Conservation (phyloP, 1,284 basidiomycete species). For the Ustilago trichophora region DNA sequence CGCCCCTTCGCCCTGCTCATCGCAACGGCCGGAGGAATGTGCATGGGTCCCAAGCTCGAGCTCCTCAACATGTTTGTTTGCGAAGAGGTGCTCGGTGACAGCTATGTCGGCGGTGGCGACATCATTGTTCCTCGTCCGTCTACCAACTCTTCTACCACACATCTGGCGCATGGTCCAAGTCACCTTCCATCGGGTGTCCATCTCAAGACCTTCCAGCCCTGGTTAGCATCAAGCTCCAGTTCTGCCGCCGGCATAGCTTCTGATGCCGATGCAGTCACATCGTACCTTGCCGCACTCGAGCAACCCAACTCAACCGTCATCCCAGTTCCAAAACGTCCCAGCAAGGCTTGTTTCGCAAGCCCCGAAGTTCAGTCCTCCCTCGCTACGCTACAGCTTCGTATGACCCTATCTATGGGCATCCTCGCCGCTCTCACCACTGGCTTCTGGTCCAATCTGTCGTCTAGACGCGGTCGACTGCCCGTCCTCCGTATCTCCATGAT, state of each 20-base stretch:
- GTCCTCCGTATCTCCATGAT: conserved; percentile 77
- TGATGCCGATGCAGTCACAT: conserved; percentile 8
- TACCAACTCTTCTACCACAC: background rate
- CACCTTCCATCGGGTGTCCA: background rate
- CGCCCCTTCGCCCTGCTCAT: conserved; percentile 55
- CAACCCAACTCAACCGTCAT: conserved; percentile 33
- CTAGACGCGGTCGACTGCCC: conserved; percentile 78
- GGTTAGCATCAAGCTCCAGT: no score
- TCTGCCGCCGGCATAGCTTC: background rate
- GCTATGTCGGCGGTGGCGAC: conserved; percentile 21
- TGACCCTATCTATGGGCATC: conserved; percentile 79
- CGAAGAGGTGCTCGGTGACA: conserved; percentile 48
- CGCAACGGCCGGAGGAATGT: conserved; percentile 52
- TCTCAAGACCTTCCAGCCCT: conserved; percentile 22
- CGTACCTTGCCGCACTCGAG: conserved; percentile 19
- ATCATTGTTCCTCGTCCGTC: conserved; percentile 16
- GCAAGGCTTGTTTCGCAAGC: conserved; percentile 42
- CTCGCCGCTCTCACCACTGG: conserved; percentile 84
- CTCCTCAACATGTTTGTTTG: conserved; percentile 61
- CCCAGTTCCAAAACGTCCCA: conserved; percentile 28
- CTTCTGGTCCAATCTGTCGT: conserved; percentile 85
- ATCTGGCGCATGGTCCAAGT: background rate
- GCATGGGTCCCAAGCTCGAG: conserved; percentile 60
- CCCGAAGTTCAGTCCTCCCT: conserved; percentile 48
- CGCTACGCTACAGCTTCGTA: conserved; percentile 62